Percentiles rank a stretch among this genome's conserved stretches.
phyloP scores from a whole-genome alignment of 2,329 filamentous ascomycete species.

The Aspergillus terreus region DNA sequence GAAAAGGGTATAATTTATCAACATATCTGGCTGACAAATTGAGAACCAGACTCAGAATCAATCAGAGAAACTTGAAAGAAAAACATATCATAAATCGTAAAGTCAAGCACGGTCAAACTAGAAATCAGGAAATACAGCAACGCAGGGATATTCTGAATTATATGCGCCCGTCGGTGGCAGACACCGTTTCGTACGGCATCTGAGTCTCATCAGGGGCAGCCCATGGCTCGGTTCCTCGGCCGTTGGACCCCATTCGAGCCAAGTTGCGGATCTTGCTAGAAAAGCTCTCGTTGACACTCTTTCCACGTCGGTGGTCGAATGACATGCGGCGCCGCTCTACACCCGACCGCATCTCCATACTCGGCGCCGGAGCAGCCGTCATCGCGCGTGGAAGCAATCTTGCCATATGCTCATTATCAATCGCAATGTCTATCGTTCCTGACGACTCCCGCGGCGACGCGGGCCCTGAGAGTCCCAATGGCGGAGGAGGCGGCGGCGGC shows the following conservation, averaged over 20 bases:
- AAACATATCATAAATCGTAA: slow-evolving; percentile 15
- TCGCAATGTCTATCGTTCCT: slow-evolving; percentile 38
- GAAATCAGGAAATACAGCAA: slow-evolving; percentile 6
- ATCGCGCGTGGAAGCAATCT: slow-evolving; percentile 33
- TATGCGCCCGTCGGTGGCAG: slow-evolving; percentile 16
- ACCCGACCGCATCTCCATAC: slow-evolving; percentile 20
- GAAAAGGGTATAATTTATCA: slow-evolving; percentile 6
- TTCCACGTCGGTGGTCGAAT: slow-evolving; percentile 48
- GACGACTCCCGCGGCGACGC: slow-evolving; percentile 33
- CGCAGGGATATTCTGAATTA: slow-evolving; percentile 3
- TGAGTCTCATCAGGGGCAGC: slow-evolving; percentile 16
- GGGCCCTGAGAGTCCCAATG: slow-evolving; percentile 22
- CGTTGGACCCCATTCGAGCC: slow-evolving; percentile 51
- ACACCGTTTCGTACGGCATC: slow-evolving; percentile 25
- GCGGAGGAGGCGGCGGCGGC: slow-evolving; percentile 49
- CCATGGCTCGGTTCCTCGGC: slow-evolving; percentile 41
- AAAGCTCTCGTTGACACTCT: slow-evolving; percentile 57
- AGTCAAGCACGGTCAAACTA: slow-evolving; percentile 5
- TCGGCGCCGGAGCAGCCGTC: slow-evolving; percentile 32
- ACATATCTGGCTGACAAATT: not conserved
- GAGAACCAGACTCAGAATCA: slow-evolving; percentile 7
- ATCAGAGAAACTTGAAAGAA: slow-evolving; percentile 10
- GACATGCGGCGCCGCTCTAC: slow-evolving; percentile 41
- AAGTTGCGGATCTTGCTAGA: slow-evolving; percentile 52
- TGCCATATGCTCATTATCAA: slow-evolving; percentile 38